phyloP scores from a whole-genome alignment of 2,329 filamentous ascomycete species.

The Fusarium floridanum region DNA sequence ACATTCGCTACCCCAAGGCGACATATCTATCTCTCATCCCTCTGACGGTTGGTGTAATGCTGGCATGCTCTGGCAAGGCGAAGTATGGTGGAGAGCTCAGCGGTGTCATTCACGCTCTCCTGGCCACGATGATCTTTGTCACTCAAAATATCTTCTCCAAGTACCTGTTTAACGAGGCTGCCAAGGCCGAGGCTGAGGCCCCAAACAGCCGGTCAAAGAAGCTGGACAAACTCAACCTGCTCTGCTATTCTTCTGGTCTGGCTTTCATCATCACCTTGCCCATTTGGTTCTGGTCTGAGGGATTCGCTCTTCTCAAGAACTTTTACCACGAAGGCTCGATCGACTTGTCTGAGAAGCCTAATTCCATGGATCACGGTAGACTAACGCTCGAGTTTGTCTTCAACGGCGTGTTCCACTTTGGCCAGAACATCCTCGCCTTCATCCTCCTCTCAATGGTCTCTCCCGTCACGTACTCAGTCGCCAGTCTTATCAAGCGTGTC shows the following conservation, averaged over 20 bases:
- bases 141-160: conserved; percentile 99
- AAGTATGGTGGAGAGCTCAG: conserved; percentile 86
- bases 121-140: conserved; percentile 94
- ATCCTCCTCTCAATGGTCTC: conserved; percentile 92
- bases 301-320: conserved; percentile 80
- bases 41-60: conserved; percentile 91
- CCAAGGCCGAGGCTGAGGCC: conserved; percentile 83
- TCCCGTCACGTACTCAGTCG: conserved; percentile 96
- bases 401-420: conserved; percentile 97
- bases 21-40: conserved; percentile 94
- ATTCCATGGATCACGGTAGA: conserved; percentile 82
- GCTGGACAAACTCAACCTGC: conserved; percentile 94
- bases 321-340: conserved; percentile 86
- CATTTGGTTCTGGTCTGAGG: conserved; percentile 95
- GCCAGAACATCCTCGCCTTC: conserved; percentile 95
- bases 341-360: conserved; percentile 67
- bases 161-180: conserved; percentile 94
- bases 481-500: conserved; percentile 94
- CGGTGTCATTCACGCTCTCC: conserved; percentile 89
- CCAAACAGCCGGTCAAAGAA: conserved; percentile 75
- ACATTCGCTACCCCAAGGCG: conserved; percentile 86
- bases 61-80: conserved; percentile 90
- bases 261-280: conserved; percentile 90
- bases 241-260: conserved; percentile 96
- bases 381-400: conserved; percentile 89